phyloP scores from a whole-genome alignment of 164 flowering plant species.

The Euptelea pleiosperma region DNA sequence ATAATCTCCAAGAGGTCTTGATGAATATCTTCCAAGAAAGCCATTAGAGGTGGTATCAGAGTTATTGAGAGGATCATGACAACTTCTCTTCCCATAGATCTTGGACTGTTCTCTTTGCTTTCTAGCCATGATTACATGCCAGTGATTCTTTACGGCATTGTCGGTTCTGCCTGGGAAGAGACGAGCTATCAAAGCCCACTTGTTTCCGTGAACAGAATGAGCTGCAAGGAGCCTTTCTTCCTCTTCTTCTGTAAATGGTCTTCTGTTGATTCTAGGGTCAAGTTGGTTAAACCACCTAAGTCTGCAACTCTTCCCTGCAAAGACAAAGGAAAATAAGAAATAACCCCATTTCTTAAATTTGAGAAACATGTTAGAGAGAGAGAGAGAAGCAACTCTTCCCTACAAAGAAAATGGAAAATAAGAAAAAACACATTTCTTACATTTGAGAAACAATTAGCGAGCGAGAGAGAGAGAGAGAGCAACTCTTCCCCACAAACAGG shows the following conservation, averaged over 20 bases:
- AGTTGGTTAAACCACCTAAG: constrained; percentile 92
- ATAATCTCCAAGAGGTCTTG: constrained; percentile 15
- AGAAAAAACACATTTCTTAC: constrained; percentile 10
- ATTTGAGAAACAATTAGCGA: not conserved
- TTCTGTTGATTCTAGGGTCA: constrained; percentile 81
- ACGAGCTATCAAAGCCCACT: constrained; percentile 80
- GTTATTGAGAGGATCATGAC: constrained; percentile 22
- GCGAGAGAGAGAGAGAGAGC: not conserved
- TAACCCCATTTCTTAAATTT: constrained; percentile 8
- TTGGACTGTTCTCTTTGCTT: constrained; percentile 64
- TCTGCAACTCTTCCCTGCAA: constrained; percentile 81
- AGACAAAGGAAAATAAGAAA: not conserved
- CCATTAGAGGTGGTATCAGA: constrained; percentile 10
- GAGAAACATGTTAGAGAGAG: too few relatives aligned
- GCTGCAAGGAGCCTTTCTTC: constrained; percentile 71
- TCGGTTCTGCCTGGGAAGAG: constrained; percentile 85
- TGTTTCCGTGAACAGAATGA: constrained; percentile 74
- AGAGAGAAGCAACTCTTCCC: constrained; percentile 94
- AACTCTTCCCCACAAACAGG: too few relatives aligned
- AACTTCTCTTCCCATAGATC: constrained; percentile 40
- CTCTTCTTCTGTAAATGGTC: constrained; percentile 76
- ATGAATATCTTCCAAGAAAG: constrained; percentile 16
- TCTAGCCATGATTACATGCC: constrained; percentile 92
- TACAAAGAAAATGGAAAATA: constrained; percentile 13
- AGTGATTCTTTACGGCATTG: constrained; percentile 87